Conservation (phyloP, 192 early-diverging fungal species). For the Coemansia sp. region DNA sequence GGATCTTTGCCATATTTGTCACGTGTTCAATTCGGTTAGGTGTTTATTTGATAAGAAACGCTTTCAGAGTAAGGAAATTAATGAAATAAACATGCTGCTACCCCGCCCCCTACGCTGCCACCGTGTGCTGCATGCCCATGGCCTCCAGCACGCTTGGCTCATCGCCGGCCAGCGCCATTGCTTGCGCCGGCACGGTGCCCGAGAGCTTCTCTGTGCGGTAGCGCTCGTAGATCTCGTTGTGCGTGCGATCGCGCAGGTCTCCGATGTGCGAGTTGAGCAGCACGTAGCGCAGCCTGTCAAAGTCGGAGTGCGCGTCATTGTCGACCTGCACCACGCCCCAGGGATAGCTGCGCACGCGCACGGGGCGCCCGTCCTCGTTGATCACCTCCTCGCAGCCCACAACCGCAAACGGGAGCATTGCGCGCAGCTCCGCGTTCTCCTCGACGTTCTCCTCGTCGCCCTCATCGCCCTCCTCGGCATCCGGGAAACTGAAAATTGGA, state of each 20-base stretch:
- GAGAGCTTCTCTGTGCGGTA: constrained; percentile 91
- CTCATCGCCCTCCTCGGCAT: constrained; percentile 94
- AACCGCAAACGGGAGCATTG: constrained; percentile 88
- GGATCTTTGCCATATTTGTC: too few relatives aligned
- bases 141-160: too few relatives aligned
- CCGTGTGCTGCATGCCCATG: too few relatives aligned
- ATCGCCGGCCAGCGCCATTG: background rate
- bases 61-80: too few relatives aligned
- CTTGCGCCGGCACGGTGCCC: constrained; percentile 8
- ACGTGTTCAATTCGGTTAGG: too few relatives aligned
- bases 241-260: constrained; percentile 96
- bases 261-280: constrained; percentile 94
- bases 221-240: constrained; percentile 90
- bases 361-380: constrained; percentile 77
- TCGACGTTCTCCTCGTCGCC: constrained; percentile 98
- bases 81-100: too few relatives aligned
- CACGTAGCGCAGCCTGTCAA: constrained; percentile 87
- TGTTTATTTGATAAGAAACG: too few relatives aligned
- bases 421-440: constrained; percentile 92
- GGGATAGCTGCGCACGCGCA: constrained; percentile 89
- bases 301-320: constrained; percentile 95
- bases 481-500: constrained; percentile 97
- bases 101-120: too few relatives aligned
- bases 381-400: constrained; percentile 92
- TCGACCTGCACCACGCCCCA: constrained; percentile 98